phyloP scores from a whole-genome alignment of 257 asterid species.

The Anisodus tanguticus region DNA sequence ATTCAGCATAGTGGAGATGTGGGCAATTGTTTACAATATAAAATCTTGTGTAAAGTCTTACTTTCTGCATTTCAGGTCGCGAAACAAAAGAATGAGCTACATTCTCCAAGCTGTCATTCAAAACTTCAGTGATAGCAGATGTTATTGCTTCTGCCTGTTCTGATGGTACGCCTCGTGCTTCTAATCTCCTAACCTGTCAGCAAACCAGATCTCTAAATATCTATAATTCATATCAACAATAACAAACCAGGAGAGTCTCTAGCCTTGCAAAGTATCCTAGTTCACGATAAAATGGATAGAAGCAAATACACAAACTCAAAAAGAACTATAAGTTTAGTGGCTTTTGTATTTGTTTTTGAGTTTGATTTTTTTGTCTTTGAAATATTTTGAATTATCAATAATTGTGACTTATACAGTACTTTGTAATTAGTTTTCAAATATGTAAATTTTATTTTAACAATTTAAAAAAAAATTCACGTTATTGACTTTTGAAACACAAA shows the following conservation, averaged over 20 bases:
- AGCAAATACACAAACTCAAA: not conserved
- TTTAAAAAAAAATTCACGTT: no score
- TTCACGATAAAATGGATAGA: not conserved
- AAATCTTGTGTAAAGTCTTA: conserved; percentile 31
- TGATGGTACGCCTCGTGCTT: conserved; percentile 63
- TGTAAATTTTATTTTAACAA: no score
- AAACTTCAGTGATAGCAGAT: conserved; percentile 58
- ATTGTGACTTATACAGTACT: no score
- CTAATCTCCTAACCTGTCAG: conserved; percentile 61
- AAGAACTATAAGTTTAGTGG: not conserved
- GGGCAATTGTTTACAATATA: not conserved
- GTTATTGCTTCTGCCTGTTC: conserved; percentile 75
- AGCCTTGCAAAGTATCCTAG: not conserved
- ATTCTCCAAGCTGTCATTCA: conserved; percentile 64
- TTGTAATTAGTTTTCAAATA: no score
- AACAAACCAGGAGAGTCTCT: not conserved
- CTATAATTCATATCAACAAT: not conserved
- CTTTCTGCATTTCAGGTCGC: conserved; percentile 66
- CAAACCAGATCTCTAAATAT: conserved; percentile 3
- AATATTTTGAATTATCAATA: not conserved
- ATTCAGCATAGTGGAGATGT: not conserved
- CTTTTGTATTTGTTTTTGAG: not conserved
- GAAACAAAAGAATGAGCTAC: conserved; percentile 58
- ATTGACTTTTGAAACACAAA: no score
- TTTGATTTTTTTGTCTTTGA: not conserved